Conservation (phyloP, 2,329 filamentous ascomycete species). For the Apiospora malaysiana region DNA sequence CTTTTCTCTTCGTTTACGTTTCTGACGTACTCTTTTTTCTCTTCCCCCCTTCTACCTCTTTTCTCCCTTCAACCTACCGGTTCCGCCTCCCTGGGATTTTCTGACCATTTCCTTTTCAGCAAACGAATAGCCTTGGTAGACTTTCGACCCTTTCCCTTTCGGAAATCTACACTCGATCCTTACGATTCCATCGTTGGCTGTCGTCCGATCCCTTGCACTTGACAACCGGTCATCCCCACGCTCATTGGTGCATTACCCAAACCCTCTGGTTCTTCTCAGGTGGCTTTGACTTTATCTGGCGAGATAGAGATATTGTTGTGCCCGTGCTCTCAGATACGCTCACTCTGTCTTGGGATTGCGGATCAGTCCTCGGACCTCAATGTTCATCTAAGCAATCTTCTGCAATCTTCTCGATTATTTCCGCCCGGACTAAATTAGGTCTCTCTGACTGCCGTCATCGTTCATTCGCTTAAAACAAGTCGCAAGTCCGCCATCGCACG, state of each 20-base stretch:
- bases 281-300: constrained; percentile 13
- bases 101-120: not conserved
- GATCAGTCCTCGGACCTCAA: constrained; percentile 6
- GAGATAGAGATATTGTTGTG: not conserved
- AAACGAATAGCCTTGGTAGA: not conserved
- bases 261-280: not conserved
- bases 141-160: constrained; percentile 9
- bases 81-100: not conserved
- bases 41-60: not conserved
- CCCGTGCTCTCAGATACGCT: constrained; percentile 12
- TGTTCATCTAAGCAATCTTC: not conserved
- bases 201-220: constrained; percentile 9
- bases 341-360: constrained; percentile 5
- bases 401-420: not conserved
- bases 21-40: constrained; percentile 4
- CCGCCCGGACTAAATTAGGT: constrained; percentile 5
- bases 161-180: not conserved
- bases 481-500: not conserved
- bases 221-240: not conserved
- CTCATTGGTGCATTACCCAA: constrained; percentile 9
- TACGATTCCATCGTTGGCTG: not conserved
- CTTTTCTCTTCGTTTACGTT: constrained; percentile 14
- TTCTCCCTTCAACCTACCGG: not conserved
- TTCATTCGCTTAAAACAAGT: constrained; percentile 16
- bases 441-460: constrained; percentile 12